A percentile compares a stretch with the other conserved stretches of the same genome.
phyloP scores from a whole-genome alignment of 805 yeast genomes.

The Monosporozyma aerobia region DNA sequence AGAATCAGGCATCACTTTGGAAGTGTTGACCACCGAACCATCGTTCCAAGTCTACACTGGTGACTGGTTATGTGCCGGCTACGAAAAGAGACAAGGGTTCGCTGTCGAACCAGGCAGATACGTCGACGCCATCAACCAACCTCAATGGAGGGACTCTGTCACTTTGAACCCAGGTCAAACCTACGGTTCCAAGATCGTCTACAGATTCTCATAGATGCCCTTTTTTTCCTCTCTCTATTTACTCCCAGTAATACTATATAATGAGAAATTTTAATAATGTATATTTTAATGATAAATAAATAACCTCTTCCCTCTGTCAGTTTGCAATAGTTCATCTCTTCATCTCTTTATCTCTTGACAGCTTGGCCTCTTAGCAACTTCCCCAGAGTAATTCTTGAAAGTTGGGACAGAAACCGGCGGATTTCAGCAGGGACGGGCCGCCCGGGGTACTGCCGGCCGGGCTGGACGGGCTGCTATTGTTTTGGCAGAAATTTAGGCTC shows the following conservation, averaged over 20 bases:
- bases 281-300: conserved; percentile 1
- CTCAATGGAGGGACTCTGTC: conserved; percentile 43
- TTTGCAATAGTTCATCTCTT: no score
- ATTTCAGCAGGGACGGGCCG: neutral
- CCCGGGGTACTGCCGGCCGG: neutral
- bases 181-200: conserved; percentile 40
- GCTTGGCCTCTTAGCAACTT: no score
- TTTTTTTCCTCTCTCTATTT: neutral
- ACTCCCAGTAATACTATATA: no score
- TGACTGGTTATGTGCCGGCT: conserved; percentile 36
- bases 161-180: conserved; percentile 38
- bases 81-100: conserved; percentile 40
- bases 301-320: no score
- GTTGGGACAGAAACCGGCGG: no score
- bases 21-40: conserved; percentile 52
- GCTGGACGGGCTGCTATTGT: neutral
- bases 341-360: no score
- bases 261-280: no score
- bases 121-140: conserved; percentile 42
- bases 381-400: no score
- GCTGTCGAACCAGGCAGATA: conserved; percentile 56
- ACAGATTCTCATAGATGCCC: conserved; percentile 21
- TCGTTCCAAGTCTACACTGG: conserved; percentile 60
- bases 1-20: conserved; percentile 34
- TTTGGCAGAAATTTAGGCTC: no score